phyloP scores from a whole-genome alignment of 768 basidiomycete species.

The Mycena maculata region DNA sequence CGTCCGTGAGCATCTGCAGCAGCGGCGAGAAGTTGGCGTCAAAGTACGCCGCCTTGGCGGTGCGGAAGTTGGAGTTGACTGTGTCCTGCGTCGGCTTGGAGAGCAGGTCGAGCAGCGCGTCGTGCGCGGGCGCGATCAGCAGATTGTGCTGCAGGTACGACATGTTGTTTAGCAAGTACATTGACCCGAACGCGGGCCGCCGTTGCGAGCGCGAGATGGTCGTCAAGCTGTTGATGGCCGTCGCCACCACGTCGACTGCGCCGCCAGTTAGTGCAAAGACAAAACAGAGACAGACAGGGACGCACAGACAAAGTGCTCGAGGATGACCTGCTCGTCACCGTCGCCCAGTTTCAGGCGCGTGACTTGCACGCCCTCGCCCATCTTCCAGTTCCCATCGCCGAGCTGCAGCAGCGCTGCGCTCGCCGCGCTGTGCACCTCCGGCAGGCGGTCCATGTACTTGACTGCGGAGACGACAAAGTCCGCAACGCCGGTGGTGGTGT shows the following conservation, averaged over 20 bases:
- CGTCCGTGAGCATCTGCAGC: slow-evolving; percentile 73
- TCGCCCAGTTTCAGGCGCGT: slow-evolving; percentile 60
- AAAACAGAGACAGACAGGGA: slow-evolving; percentile 25
- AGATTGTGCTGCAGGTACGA: slow-evolving; percentile 74
- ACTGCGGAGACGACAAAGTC: slow-evolving; percentile 72
- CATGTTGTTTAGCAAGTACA: slow-evolving; percentile 86
- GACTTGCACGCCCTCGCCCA: slow-evolving; percentile 84
- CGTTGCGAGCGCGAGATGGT: slow-evolving; percentile 69
- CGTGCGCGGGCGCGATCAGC: slow-evolving; percentile 61
- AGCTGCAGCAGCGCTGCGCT: slow-evolving; percentile 73
- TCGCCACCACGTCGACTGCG: slow-evolving; percentile 80
- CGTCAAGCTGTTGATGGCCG: slow-evolving; percentile 68
- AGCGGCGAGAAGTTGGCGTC: slow-evolving; percentile 85
- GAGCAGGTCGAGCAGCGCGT: slow-evolving; percentile 61
- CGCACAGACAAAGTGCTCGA: slow-evolving; percentile 84
- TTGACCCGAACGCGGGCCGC: slow-evolving; percentile 75
- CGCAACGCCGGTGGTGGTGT: slow-evolving; percentile 71
- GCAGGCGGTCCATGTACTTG: slow-evolving; percentile 75
- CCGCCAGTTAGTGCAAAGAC: slow-evolving; percentile 1
- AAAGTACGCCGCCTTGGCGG: slow-evolving; percentile 86
- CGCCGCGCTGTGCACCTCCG: slow-evolving; percentile 76
- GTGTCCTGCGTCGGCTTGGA: slow-evolving; percentile 71
- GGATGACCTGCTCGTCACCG: slow-evolving; percentile 66
- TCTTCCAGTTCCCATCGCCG: slow-evolving; percentile 92
- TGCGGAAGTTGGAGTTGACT: slow-evolving; percentile 78